phyloP scores from a whole-genome alignment of 2,329 filamentous ascomycete genomes.

The Fusarium verrucosum region DNA sequence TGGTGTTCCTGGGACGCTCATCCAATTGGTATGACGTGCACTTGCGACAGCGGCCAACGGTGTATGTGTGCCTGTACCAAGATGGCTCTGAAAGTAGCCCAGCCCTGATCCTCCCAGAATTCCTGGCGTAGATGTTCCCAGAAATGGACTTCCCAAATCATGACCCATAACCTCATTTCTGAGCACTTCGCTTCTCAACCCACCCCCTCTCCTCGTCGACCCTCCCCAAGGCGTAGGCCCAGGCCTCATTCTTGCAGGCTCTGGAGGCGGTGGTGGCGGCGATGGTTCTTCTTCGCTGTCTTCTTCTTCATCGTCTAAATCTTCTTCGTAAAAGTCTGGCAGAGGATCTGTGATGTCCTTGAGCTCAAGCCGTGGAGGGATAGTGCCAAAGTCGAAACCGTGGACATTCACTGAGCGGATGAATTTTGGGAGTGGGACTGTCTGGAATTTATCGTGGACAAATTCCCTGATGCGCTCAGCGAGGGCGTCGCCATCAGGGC shows the following conservation, averaged over 20 bases:
- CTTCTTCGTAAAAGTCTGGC: slow-evolving; percentile 93
- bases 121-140: slow-evolving; percentile 68
- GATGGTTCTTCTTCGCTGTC: slow-evolving; percentile 49
- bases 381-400: slow-evolving; percentile 88
- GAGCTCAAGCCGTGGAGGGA: slow-evolving; percentile 85
- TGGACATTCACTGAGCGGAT: slow-evolving; percentile 96
- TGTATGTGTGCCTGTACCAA: slow-evolving; percentile 80
- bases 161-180: slow-evolving; percentile 46
- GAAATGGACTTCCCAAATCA: slow-evolving; percentile 65
- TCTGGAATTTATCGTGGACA: slow-evolving; percentile 95
- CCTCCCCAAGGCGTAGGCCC: slow-evolving; percentile 27
- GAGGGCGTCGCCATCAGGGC: slow-evolving; percentile 84
- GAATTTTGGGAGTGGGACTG: slow-evolving; percentile 89
- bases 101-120: slow-evolving; percentile 79
- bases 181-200: slow-evolving; percentile 47
- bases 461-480: slow-evolving; percentile 90
- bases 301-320: slow-evolving; percentile 64
- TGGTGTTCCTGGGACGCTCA: slow-evolving; percentile 41
- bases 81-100: slow-evolving; percentile 83
- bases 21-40: slow-evolving; percentile 58
- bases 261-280: slow-evolving; percentile 26
- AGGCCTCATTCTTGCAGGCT: slow-evolving; percentile 34
- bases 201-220: slow-evolving; percentile 41
- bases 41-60: slow-evolving; percentile 82
- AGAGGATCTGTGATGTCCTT: slow-evolving; percentile 97